Percentiles rank a stretch among this genome's conserved stretches.
These are phyloP conservation scores for Solanum pennellii DNA, from an alignment of 257 asterid species.

Conservation along the genomic window DNA sequence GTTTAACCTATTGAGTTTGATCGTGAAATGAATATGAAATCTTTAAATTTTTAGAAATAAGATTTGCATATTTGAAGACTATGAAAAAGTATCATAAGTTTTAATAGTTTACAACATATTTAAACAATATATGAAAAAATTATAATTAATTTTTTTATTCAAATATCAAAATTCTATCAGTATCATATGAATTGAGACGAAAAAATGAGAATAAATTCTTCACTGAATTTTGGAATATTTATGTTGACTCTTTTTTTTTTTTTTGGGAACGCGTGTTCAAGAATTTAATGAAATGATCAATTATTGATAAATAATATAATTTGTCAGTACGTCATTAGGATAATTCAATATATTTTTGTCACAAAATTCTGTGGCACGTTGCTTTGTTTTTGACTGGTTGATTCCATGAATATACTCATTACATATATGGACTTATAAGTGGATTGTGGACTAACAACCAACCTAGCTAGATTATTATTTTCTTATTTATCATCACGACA, in stretches of 20 bases:
- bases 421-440: neutral
- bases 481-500: neutral
- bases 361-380: no score
- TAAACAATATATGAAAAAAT: no score
- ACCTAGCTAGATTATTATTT: neutral
- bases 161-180: fast-evolving
- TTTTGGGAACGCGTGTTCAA: neutral
- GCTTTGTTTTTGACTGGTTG: neutral
- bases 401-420: neutral
- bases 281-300: neutral
- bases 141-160: no score
- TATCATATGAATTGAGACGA: no score
- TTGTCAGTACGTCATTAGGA: neutral
- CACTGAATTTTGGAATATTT: neutral
- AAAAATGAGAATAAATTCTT: neutral
- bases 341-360: neutral
- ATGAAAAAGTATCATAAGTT: no score
- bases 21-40: no score
- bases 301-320: neutral
- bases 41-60: no score
- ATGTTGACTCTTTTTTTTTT: neutral
- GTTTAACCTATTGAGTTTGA: no score
- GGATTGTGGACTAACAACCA: neutral
- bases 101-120: no score
- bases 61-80: no score